A percentile compares a stretch with the other conserved stretches of the same genome.
Conservation (phyloP, 306 rosid species). For the Hippophae rhamnoides region DNA sequence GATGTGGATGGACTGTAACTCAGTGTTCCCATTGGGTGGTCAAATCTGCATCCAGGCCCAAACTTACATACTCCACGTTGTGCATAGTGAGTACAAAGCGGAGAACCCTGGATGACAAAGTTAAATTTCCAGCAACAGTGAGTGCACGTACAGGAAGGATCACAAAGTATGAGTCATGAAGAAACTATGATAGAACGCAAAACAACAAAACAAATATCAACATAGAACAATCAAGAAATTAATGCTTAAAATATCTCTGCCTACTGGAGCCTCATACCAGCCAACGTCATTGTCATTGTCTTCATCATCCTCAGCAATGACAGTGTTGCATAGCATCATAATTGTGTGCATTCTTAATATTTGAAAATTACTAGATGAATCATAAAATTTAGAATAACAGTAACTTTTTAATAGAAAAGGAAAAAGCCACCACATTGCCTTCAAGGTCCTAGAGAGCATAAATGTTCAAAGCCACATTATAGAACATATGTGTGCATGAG, state of each 20-base stretch:
- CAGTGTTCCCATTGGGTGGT: slow-evolving; percentile 78
- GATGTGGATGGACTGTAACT: slow-evolving; percentile 93
- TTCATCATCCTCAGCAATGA: no score
- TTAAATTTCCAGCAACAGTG: slow-evolving; percentile 14
- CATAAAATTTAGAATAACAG: no score
- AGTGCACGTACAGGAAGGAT: not conserved
- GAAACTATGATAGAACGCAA: not conserved
- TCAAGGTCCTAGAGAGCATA: no score
- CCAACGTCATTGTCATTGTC: no score
- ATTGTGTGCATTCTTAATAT: no score
- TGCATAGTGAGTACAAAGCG: slow-evolving; percentile 73
- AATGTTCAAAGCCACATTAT: no score
- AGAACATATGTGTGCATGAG: no score
- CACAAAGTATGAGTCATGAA: not conserved
- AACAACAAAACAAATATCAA: not conserved
- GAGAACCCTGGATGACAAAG: slow-evolving; percentile 69
- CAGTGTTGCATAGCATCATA: no score
- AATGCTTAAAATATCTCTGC: not conserved
- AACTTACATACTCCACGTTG: slow-evolving; percentile 89
- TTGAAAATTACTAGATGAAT: no score
- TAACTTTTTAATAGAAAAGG: no score
- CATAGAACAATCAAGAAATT: not conserved
- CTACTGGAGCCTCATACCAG: not conserved
- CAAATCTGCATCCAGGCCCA: slow-evolving; percentile 83
- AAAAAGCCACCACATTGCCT: no score